Percentiles rank a stretch among this genome's conserved stretches.
phyloP scores from a whole-genome alignment of 352 stramenopile genomes.

The Phytophthora rubi region DNA sequence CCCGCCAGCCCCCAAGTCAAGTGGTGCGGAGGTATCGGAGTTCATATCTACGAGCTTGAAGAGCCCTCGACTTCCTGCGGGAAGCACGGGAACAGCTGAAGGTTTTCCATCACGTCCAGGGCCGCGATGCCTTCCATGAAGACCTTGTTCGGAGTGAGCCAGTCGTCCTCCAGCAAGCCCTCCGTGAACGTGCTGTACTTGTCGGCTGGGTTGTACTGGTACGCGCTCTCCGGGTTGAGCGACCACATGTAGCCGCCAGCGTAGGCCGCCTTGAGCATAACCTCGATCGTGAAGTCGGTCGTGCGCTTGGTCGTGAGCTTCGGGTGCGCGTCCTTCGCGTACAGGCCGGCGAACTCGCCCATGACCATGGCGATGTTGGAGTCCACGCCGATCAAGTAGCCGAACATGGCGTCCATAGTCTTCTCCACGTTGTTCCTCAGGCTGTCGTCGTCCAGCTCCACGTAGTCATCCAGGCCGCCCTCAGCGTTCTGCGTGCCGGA shows the following conservation, averaged over 20 bases:
- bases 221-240: conserved; percentile 73
- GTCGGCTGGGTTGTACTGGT: conserved; percentile 74
- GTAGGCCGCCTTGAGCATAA: conserved; percentile 56
- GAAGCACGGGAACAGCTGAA: conserved; percentile 68
- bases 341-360: conserved; percentile 69
- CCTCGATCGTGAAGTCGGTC: conserved; percentile 67
- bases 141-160: conserved; percentile 66
- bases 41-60: conserved; percentile 20
- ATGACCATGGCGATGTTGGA: conserved; percentile 54
- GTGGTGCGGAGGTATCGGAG: background rate
- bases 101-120: conserved; percentile 60
- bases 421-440: conserved; percentile 56
- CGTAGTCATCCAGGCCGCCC: conserved; percentile 29
- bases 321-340: conserved; percentile 57
- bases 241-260: conserved; percentile 80
- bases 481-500: conserved; percentile 34
- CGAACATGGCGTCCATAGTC: conserved; percentile 74
- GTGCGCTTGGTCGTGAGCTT: conserved; percentile 63
- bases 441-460: conserved; percentile 54
- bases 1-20: background rate
- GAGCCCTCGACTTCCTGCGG: conserved; percentile 41
- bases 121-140: conserved; percentile 61
- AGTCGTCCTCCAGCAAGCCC: conserved; percentile 65
- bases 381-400: conserved; percentile 53
- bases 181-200: conserved; percentile 62